A percentile compares a stretch with the other conserved stretches of the same genome.
Conservation (phyloP, 2,329 filamentous ascomycete species). For the Ophiostoma piceae region DNA sequence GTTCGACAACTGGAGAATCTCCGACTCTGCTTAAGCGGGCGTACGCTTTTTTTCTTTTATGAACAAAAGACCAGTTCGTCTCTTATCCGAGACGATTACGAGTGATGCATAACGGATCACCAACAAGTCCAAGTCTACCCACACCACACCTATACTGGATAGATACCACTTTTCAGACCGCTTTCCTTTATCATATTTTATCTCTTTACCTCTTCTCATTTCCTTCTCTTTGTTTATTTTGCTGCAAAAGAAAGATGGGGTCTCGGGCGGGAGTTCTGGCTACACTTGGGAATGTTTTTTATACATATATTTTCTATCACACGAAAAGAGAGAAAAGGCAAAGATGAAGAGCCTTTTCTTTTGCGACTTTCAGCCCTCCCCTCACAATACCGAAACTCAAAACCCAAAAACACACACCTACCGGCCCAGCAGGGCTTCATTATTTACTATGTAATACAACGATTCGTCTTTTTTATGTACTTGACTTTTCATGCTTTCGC, state of each 20-base stretch:
- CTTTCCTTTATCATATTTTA: slow-evolving; percentile 4
- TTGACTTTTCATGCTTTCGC: background rate
- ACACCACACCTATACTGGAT: slow-evolving; percentile 12
- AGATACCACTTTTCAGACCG: slow-evolving; percentile 13
- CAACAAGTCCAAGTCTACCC: slow-evolving; percentile 10
- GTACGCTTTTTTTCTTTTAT: background rate
- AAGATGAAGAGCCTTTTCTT: slow-evolving; percentile 3
- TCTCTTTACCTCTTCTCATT: background rate
- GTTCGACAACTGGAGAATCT: slow-evolving; percentile 81
- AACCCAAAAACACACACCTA: slow-evolving; percentile 15
- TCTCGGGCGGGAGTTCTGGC: slow-evolving; percentile 28
- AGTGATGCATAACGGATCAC: background rate
- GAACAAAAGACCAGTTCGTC: background rate
- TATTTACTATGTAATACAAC: slow-evolving; percentile 26
- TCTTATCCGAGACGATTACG: background rate
- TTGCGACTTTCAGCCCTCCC: background rate
- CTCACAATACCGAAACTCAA: slow-evolving; percentile 14
- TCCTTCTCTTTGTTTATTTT: slow-evolving; percentile 4
- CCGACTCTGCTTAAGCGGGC: slow-evolving; percentile 42
- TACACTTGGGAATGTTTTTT: slow-evolving; percentile 25
- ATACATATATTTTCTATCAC: slow-evolving; percentile 13
- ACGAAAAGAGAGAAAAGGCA: background rate
- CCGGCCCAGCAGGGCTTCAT: background rate
- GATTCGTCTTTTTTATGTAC: slow-evolving; percentile 17
- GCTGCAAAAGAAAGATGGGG: slow-evolving; percentile 15